These are phyloP conservation scores for Collybiopsis luxurians DNA, from an alignment of 768 basidiomycete genomes.

Conservation along the genomic window DNA sequence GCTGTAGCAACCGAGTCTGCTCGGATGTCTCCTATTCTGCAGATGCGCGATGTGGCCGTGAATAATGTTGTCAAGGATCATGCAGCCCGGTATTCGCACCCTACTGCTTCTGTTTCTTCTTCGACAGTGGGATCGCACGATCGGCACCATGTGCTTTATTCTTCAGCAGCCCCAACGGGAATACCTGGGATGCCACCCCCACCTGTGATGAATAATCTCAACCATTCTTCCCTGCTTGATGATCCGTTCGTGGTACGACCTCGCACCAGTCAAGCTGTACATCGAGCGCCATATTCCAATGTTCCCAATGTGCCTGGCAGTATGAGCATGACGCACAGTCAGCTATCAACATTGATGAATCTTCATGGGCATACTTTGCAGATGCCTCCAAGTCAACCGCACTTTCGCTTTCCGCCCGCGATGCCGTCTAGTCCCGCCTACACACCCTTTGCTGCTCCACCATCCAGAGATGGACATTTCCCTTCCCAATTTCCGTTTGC, in stretches of 20 bases:
- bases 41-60: slow-evolving; percentile 15
- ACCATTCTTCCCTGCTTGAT: slow-evolving; percentile 4
- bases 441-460: neutral
- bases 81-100: neutral
- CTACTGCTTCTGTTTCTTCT: slow-evolving; percentile 8
- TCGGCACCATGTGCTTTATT: slow-evolving; percentile 4
- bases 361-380: slow-evolving; percentile 18
- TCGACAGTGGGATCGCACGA: slow-evolving; percentile 1
- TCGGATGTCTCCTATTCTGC: slow-evolving; percentile 47
- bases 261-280: slow-evolving; percentile 43
- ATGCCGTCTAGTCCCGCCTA: neutral
- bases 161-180: slow-evolving; percentile 1
- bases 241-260: slow-evolving; percentile 46
- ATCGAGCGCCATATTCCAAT: slow-evolving; percentile 19
- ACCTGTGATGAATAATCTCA: slow-evolving; percentile 7
- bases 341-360: slow-evolving; percentile 44
- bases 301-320: slow-evolving; percentile 24
- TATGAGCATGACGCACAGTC: slow-evolving; percentile 51
- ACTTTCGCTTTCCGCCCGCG: neutral
- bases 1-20: slow-evolving; percentile 73
- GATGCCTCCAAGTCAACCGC: slow-evolving; percentile 7
- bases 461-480: neutral
- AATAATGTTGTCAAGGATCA: neutral
- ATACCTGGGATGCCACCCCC: neutral
- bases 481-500: neutral